Evolutionary conservation across 108 stramenopile genomes (phyloP).

Genomic region (Schizochytrium sp.): DNA sequence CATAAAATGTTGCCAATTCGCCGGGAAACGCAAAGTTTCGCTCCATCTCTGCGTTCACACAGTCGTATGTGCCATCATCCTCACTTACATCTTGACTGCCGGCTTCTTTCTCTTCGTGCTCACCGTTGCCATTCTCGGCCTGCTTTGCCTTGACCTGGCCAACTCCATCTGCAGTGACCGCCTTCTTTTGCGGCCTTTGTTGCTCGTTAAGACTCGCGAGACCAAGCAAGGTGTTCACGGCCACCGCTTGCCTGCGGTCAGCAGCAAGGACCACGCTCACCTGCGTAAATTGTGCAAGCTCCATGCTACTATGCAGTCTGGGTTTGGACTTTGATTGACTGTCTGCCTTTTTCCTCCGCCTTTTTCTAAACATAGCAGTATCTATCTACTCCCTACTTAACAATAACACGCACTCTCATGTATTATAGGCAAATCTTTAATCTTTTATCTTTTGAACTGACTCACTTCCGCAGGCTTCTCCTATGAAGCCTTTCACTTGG

Average conservation of each 20-base stretch:
- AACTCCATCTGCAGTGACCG: not conserved
- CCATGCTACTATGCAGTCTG: not conserved
- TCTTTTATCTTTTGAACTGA: too few species aligned
- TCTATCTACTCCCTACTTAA: too few species aligned
- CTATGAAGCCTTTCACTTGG: too few species aligned
- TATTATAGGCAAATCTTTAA: too few species aligned
- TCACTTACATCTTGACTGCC: not conserved
- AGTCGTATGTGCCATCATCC: not conserved
- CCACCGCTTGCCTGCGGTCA: not conserved
- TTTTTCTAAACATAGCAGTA: too few species aligned
- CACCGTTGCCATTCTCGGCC: not conserved
- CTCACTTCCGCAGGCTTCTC: too few species aligned
- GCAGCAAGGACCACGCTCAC: conserved; percentile 38
- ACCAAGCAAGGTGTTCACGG: conserved; percentile 3
- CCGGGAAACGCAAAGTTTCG: conserved; percentile 6
- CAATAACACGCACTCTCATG: too few species aligned
- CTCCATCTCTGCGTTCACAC: not conserved
- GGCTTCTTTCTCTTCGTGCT: not conserved
- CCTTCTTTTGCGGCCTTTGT: not conserved
- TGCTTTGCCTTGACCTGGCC: not conserved
- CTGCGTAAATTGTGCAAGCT: conserved; percentile 10
- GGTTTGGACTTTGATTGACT: not conserved
- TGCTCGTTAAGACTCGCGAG: conserved; percentile 48
- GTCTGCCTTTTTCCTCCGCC: too few species aligned
- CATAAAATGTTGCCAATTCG: conserved; percentile 33